Base-by-base conservation (phyloP, 2,329 filamentous ascomycete species). In the Xylaria sp. region DNA sequence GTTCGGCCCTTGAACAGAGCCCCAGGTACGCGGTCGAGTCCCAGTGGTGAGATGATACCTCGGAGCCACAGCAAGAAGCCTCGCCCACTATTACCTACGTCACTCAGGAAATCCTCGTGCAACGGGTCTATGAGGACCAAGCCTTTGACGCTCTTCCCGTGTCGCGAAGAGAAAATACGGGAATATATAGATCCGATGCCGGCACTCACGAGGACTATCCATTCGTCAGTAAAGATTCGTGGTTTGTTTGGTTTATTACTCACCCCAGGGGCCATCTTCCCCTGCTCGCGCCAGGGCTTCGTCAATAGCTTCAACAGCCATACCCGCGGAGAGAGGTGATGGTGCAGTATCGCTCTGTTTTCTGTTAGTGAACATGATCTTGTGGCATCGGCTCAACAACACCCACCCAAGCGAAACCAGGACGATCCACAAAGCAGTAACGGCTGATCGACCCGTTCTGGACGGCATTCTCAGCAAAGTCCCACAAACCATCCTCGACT, bases 361-460 rank as follows among this genome's bases (percentile, higher is more conserved):
- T 44, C 32, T 8, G 23, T 72, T 60, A 71, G 68, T 25, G 5
- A 13, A 48, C 1, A 32, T 60, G n/a, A 4, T 9, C 18, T 35
- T 25, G 8, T 29, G 9, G 2, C 23, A 5, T 53, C 10, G 35
- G 3, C 21, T 6, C 9, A 32, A 12, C 2, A n/a, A 6, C 8
- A 76, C 81, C 75, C 74, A 83, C 82, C 90, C 93, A 97, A 6
- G 88, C 95, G 65, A 95, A 87, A 1, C 96, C 96, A 0, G 96
- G 96, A 25, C 96, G 91, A 78, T 99, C 96, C 78, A 93, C 94
- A 80, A 97, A 98, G 85, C 96, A 99, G 82, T 97, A 98, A 68
- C 95, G 90, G 65, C 85, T 84, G 74, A 99, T 96, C 54, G 91
- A 92, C 47, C 93, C 93, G 75, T 96, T 96, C 71, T 89, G 85